A percentile compares a stretch with the other conserved stretches of the same genome.
Conservation (phyloP, 2,329 filamentous ascomycete genomes). For the Trichoderma polysporum region DNA sequence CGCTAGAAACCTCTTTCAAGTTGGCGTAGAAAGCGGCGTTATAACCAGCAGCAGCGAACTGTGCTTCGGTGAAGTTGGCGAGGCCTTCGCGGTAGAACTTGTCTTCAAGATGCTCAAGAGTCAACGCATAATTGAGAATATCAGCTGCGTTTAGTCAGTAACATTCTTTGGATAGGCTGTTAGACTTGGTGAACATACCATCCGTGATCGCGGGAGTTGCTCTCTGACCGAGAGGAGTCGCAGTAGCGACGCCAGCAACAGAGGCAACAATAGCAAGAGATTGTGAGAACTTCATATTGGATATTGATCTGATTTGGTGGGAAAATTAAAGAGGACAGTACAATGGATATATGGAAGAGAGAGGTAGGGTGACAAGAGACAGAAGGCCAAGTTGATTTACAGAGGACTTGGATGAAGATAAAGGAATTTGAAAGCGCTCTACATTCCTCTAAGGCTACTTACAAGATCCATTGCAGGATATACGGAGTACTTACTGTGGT, state of each 20-base stretch:
- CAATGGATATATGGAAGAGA: too few species aligned
- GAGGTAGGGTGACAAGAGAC: too few species aligned
- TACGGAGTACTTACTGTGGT: too few species aligned
- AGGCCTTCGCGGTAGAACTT: slow-evolving; percentile 63
- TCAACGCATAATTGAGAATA: slow-evolving; percentile 49
- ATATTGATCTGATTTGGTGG: too few species aligned
- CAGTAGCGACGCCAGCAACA: neutral
- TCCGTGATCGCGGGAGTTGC: neutral
- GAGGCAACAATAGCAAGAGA: slow-evolving; percentile 21
- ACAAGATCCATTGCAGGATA: too few species aligned
- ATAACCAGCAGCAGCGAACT: slow-evolving; percentile 55
- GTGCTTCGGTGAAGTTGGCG: slow-evolving; percentile 51
- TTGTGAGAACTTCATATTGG: too few species aligned
- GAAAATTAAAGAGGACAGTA: too few species aligned
- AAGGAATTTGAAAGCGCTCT: too few species aligned
- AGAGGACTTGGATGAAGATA: too few species aligned
- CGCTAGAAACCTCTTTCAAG: slow-evolving; percentile 53
- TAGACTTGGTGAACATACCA: slow-evolving; percentile 15
- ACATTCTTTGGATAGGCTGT: too few species aligned
- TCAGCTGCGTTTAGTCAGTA: slow-evolving; percentile 28
- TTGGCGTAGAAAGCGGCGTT: slow-evolving; percentile 55
- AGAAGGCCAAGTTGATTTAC: too few species aligned
- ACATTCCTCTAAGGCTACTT: too few species aligned
- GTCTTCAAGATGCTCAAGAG: slow-evolving; percentile 58
- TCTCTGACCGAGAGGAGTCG: neutral